phyloP scores from a whole-genome alignment of 2,329 filamentous ascomycete species.

The Drechslera avenae region DNA sequence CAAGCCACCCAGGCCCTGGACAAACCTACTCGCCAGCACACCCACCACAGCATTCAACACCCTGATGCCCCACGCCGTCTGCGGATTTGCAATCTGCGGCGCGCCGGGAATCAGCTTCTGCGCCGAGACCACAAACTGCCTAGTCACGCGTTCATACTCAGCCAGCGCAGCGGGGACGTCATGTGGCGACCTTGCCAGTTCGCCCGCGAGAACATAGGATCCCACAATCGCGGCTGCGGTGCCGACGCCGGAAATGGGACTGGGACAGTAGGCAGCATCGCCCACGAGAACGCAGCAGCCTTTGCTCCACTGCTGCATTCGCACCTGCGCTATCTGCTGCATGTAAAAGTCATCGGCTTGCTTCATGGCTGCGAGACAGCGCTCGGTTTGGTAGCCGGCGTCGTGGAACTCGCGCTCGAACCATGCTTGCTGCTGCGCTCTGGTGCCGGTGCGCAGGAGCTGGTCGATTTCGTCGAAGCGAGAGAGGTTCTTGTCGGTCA shows the following conservation, averaged over 20 bases:
- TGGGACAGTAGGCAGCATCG: constrained; percentile 49
- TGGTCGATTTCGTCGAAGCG: constrained; percentile 27
- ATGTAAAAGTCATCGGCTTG: constrained; percentile 53
- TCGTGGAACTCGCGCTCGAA: constrained; percentile 37
- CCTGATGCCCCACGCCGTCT: constrained; percentile 30
- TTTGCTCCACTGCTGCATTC: constrained; percentile 42
- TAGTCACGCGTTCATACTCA: constrained; percentile 26
- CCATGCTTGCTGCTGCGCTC: constrained; percentile 32
- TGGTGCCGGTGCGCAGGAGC: constrained; percentile 14
- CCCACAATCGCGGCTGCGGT: constrained; percentile 46
- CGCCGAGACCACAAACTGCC: constrained; percentile 28
- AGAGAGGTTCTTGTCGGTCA: constrained; percentile 23
- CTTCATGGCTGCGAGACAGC: constrained; percentile 49
- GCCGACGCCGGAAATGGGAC: constrained; percentile 38
- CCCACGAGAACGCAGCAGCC: constrained; percentile 47
- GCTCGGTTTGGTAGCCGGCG: constrained; percentile 48
- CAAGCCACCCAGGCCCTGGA: constrained; percentile 16
- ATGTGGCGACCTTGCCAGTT: constrained; percentile 31
- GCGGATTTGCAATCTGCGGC: constrained; percentile 32
- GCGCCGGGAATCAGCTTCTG: constrained; percentile 34
- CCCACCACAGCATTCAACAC: constrained; percentile 25
- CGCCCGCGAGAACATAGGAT: constrained; percentile 48
- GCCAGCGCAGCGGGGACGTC: constrained; percentile 30
- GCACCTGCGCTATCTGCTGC: constrained; percentile 50
- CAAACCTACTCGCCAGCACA: constrained; percentile 17